Base-by-base conservation (phyloP, 106 monocot species). In the Dendrobium chrysotoxum region DNA sequence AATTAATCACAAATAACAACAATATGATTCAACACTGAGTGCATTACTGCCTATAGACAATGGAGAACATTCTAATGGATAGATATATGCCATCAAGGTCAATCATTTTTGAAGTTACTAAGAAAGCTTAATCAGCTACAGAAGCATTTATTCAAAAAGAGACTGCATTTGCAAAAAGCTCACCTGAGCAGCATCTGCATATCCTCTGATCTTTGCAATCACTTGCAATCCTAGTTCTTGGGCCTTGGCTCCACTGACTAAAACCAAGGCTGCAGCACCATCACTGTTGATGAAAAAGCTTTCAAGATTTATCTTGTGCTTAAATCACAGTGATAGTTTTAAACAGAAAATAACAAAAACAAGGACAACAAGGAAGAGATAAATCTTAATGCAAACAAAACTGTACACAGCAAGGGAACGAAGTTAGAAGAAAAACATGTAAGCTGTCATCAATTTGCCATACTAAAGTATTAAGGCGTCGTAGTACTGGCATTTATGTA, bases 151-250 rank as follows among this genome's bases (percentile, higher is more conserved):
- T 74, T 76, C 21, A 40, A 12, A 75, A 76, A 50, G 4, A 40
- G 12, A 50, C 2, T 0, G 10, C 1, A 12, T 45, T 45, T 28
- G 44, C 20, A 26, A 47, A 47, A 28, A 47, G 47, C 40, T 87
- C 7, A 97, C 97, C 87, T 94, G 94, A 86, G 94, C 97, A 16
- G 92, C 94, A 89, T 97, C 97, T 79, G 90, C 97, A 87, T 92
- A 97, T 74, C 94, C 94, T 70, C 55, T 87, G 41, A 97, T 92
- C 83, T 83, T 94, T 75, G 92, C 97, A 85, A 97, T 89, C 40
- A 97, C 94, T 82, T 84, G 83, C 87, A 97, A 77, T 75, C 94
- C 94, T 38, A 97, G 83, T 79, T 97, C 92, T 57, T 83, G 78
- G 54, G 94, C 97, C 85, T 97, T 97, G 54, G 90, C 78, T 73